Evolutionary conservation across 1,284 basidiomycete genomes (phyloP), one percentile per base, ranked within the genome.

Genomic region (Paramarasmius palmivorus): DNA sequence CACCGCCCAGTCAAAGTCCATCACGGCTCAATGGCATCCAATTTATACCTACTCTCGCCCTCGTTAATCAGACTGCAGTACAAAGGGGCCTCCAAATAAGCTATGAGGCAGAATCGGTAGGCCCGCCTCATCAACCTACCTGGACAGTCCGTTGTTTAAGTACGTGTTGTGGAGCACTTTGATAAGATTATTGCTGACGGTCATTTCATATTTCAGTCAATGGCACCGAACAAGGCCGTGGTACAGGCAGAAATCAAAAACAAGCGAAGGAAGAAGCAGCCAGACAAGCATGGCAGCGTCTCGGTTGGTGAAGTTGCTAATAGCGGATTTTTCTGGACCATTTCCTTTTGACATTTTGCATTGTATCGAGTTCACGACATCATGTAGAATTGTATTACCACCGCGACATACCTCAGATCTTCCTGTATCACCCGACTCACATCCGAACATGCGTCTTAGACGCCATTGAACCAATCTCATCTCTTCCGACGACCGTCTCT

Each of bases 241-340:
- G 79, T 0, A 56, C 42, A 3, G 81, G 76, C 12, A 77, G 75
- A 54, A 82, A 71, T 53, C 78, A 81, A 61, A 84, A 82, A 55
- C 39, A 62, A 17, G 83, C 82, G 9, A 84, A 81, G 55, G 81
- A 84, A 64, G 75, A 78, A 52, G 82, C 82, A 19, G 82, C 78
- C 25, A 72, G 74, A 35, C 68, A 75, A 47, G 82, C 82, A 45
- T 80, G 71, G 66, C 59, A 61, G 8, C 53, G 63, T 5, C 67
- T 82, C 71, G 75, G 77, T 55, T 84, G 81, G 79, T 71, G 69
- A 58, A 49, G 54, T 54, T 59, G 57, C 64, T 63, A n/a, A n/a
- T n/a, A n/a, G 59, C 65, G 66, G 63, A 10, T 54, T 48, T 39
- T 54, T 49, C 38, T 58, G n/a, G n/a, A n/a, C n/a, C n/a, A n/a